These are phyloP conservation scores for Psophocarpus tetragonolobus DNA, from an alignment of 306 rosid species.

Conservation along the genomic window DNA sequence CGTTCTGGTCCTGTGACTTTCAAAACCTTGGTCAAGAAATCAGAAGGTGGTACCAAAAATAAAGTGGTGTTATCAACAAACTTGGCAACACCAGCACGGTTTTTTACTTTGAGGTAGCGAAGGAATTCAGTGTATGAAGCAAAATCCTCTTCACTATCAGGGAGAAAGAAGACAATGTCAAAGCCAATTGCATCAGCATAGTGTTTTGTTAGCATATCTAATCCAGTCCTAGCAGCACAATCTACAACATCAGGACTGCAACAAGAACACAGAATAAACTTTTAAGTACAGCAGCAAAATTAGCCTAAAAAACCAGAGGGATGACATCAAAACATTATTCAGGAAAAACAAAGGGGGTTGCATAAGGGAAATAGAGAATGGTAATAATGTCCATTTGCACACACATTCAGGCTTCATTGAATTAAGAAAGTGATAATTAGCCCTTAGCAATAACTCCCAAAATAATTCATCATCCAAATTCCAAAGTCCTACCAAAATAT, in stretches of 20 bases:
- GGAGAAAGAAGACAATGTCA: constrained; percentile 80
- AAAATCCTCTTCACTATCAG: constrained; percentile 87
- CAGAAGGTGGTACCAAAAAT: constrained; percentile 89
- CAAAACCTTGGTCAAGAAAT: constrained; percentile 70
- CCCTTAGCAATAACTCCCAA: not conserved
- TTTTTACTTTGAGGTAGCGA: constrained; percentile 64
- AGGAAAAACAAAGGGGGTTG: not conserved
- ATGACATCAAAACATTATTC: not conserved
- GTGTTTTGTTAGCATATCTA: constrained; percentile 79
- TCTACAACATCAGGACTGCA: constrained; percentile 83
- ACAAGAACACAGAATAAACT: constrained; percentile 36
- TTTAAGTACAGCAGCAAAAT: constrained; percentile 10
- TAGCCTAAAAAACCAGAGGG: not conserved
- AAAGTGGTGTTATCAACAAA: constrained; percentile 75
- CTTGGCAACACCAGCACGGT: constrained; percentile 90
- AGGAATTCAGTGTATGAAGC: constrained; percentile 90
- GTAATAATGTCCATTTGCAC: not conserved
- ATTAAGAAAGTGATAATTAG: not conserved
- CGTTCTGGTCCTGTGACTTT: constrained; percentile 83
- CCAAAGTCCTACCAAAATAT: not conserved
- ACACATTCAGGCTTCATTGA: not conserved
- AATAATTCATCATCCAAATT: not conserved
- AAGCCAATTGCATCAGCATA: constrained; percentile 79
- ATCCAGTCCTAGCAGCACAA: constrained; percentile 80
- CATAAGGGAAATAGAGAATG: not conserved